Conservation (phyloP, 2,329 filamentous ascomycete genomes). For the Akanthomyces uredinophilus region DNA sequence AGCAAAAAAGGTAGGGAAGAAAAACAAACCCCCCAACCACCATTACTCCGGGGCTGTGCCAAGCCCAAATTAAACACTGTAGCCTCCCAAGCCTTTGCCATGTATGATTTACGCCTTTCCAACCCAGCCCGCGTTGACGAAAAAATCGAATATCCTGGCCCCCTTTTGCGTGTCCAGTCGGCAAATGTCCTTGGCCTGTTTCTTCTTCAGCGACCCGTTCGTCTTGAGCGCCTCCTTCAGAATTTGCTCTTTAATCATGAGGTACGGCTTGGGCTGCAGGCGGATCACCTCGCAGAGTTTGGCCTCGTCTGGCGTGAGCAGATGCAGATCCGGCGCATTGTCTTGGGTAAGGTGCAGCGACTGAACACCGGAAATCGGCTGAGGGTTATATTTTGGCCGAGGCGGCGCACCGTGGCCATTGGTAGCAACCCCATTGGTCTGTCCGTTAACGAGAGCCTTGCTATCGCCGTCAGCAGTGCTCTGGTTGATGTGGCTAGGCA, state of each 20-base stretch:
- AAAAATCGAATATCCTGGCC: slow-evolving; percentile 86
- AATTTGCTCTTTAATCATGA: slow-evolving; percentile 91
- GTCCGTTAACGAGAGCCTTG: slow-evolving; percentile 50
- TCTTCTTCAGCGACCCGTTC: slow-evolving; percentile 87
- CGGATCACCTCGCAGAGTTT: slow-evolving; percentile 81
- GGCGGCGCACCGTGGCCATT: slow-evolving; percentile 29
- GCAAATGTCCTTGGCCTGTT: slow-evolving; percentile 82
- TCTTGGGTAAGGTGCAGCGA: slow-evolving; percentile 68
- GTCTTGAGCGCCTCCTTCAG: slow-evolving; percentile 84
- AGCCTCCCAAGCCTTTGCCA: background rate
- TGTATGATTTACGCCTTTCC: slow-evolving; percentile 59
- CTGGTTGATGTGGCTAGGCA: slow-evolving; percentile 49
- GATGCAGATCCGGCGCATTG: slow-evolving; percentile 74
- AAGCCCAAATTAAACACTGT: background rate
- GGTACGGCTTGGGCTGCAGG: slow-evolving; percentile 87
- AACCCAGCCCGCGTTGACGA: slow-evolving; percentile 89
- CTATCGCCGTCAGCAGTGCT: slow-evolving; percentile 41
- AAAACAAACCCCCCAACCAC: background rate
- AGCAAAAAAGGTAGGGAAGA: background rate
- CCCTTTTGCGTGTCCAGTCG: slow-evolving; percentile 80
- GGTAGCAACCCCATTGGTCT: slow-evolving; percentile 34
- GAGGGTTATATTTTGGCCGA: slow-evolving; percentile 48
- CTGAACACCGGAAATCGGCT: slow-evolving; percentile 55
- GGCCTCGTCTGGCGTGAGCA: slow-evolving; percentile 76
- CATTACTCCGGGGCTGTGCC: background rate